Conservation (phyloP, 208 protist species). For the Polymyxa betae region DNA sequence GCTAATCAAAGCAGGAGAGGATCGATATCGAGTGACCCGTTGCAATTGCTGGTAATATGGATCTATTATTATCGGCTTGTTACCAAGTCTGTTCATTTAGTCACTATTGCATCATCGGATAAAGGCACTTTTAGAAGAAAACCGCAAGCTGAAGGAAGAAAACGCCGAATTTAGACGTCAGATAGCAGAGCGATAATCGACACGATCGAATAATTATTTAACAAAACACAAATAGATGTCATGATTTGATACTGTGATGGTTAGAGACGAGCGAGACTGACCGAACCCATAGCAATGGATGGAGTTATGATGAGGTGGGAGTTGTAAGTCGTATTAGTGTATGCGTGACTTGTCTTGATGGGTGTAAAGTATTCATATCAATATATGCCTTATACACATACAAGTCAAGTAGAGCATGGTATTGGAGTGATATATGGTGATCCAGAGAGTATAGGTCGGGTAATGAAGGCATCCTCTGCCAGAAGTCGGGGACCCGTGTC, state of each 20-base stretch:
- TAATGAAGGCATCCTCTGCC: too few species aligned
- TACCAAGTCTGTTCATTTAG: background rate
- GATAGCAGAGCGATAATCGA: background rate
- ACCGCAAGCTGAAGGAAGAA: conserved; percentile 44
- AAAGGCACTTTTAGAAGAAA: background rate
- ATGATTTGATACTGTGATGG: background rate
- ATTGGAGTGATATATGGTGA: too few species aligned
- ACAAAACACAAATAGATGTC: background rate
- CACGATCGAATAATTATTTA: background rate
- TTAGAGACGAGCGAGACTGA: too few species aligned
- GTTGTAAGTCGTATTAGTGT: too few species aligned
- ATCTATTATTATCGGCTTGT: background rate
- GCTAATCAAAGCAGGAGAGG: conserved; percentile 10
- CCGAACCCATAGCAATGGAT: too few species aligned
- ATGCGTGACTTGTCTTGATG: too few species aligned
- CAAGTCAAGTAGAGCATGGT: too few species aligned
- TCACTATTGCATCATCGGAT: conserved; percentile 15
- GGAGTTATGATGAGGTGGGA: too few species aligned
- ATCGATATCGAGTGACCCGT: conserved; percentile 13
- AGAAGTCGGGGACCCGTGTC: too few species aligned
- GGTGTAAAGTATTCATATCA: too few species aligned
- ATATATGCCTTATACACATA: too few species aligned
- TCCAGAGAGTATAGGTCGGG: too few species aligned
- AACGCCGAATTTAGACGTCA: background rate
- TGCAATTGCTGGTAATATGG: background rate